Evolutionary conservation across 1,284 basidiomycete genomes (phyloP).

Genomic region (Moniliella sp.): DNA sequence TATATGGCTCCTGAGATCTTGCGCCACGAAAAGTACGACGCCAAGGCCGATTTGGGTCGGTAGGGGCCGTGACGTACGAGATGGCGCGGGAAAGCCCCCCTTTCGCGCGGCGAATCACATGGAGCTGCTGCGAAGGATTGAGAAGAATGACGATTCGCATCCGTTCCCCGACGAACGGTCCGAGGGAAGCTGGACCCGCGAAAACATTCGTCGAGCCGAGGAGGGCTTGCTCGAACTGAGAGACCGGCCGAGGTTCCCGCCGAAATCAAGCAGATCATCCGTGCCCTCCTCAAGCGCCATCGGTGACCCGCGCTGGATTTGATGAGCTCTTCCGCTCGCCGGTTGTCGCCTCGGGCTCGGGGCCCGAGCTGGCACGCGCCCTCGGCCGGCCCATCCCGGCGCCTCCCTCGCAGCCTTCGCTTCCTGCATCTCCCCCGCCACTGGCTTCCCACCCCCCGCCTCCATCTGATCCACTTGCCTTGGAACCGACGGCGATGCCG

Average conservation of each 20-base stretch:
- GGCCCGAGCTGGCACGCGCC: too few species aligned
- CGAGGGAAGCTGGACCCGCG: conserved; percentile 15
- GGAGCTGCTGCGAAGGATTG: conserved; percentile 83
- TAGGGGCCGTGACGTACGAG: conserved; percentile 87
- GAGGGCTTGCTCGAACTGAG: too few species aligned
- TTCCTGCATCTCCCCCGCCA: too few species aligned
- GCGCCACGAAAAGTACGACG: conserved; percentile 93
- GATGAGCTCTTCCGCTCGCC: conserved; percentile 78
- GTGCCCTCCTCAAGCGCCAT: conserved; percentile 61
- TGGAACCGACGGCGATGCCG: too few species aligned
- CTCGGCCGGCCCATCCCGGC: too few species aligned
- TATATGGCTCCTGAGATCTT: conserved; percentile 99
- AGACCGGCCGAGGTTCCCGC: conserved; percentile 38
- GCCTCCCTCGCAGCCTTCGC: too few species aligned
- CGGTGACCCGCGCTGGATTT: conserved; percentile 64
- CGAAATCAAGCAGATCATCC: conserved; percentile 78
- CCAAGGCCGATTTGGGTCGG: conserved; percentile 91
- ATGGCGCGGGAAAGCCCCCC: conserved; percentile 76
- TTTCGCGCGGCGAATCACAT: conserved; percentile 90
- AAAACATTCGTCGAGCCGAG: conserved; percentile 14
- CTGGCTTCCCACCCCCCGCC: too few species aligned
- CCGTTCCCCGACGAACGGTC: conserved; percentile 51
- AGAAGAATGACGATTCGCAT: conserved; percentile 50
- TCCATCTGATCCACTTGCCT: too few species aligned
- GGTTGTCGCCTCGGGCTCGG: too few species aligned